phyloP scores from a whole-genome alignment of 306 rosid species.

The Medicago ruthenica region DNA sequence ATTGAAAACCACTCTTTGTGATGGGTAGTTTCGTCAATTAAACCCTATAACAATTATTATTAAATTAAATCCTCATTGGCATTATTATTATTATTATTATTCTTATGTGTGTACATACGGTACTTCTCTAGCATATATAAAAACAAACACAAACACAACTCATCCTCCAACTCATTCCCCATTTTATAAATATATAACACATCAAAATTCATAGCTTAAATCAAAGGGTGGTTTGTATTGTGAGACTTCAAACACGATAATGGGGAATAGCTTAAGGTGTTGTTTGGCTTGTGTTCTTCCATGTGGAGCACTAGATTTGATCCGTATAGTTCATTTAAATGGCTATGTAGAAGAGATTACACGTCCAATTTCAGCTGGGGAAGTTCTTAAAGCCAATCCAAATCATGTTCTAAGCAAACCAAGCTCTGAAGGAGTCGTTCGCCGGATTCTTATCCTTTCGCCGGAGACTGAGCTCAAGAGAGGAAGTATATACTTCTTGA shows the following conservation, averaged over 20 bases:
- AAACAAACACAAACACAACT: constrained; percentile 24
- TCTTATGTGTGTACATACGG: constrained; percentile 34
- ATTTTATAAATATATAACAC: constrained; percentile 25
- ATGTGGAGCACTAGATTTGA: constrained; percentile 84
- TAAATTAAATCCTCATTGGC: constrained; percentile 1
- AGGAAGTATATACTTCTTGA: constrained; percentile 87
- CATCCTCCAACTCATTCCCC: constrained; percentile 39
- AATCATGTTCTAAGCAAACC: constrained; percentile 87
- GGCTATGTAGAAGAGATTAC: constrained; percentile 83
- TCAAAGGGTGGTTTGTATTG: neutral
- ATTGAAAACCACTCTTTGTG: constrained; percentile 41
- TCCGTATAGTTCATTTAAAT: constrained; percentile 84
- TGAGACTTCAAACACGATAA: constrained; percentile 22
- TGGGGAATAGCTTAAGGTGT: constrained; percentile 92
- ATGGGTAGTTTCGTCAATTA: constrained; percentile 52
- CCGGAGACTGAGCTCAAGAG: constrained; percentile 89
- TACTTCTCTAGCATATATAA: constrained; percentile 41
- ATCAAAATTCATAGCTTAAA: constrained; percentile 29
- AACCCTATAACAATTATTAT: constrained; percentile 29
- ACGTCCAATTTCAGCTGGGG: constrained; percentile 73
- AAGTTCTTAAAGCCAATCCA: constrained; percentile 79
- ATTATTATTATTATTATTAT: neutral
- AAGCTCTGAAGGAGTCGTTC: constrained; percentile 71
- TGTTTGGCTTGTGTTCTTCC: constrained; percentile 97
- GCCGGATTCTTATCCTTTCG: constrained; percentile 69